Percentiles rank a stretch among this genome's conserved stretches.
phyloP scores from a whole-genome alignment of 805 yeast species.

The Candida awuae region DNA sequence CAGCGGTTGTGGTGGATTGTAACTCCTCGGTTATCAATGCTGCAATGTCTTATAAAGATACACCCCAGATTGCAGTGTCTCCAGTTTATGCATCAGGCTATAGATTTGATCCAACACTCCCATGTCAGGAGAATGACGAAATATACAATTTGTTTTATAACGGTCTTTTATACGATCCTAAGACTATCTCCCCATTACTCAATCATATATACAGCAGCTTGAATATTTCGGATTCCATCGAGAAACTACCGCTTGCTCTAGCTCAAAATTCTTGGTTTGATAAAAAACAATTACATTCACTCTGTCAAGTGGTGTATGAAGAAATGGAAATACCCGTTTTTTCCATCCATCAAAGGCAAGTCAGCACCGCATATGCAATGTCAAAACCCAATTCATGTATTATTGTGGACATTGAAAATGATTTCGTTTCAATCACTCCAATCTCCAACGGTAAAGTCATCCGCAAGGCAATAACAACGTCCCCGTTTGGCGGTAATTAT shows the following conservation, averaged over 20 bases:
- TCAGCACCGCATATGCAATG: constrained; percentile 69
- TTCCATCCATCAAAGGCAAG: constrained; percentile 65
- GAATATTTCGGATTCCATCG: constrained; percentile 32
- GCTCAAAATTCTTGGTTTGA: constrained; percentile 61
- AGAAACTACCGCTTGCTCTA: constrained; percentile 58
- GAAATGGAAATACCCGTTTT: constrained; percentile 67
- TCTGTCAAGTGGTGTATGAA: constrained; percentile 70
- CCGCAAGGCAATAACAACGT: constrained; percentile 54
- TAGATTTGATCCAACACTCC: constrained; percentile 14
- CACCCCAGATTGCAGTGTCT: constrained; percentile 52
- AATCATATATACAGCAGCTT: constrained; percentile 48
- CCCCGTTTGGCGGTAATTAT: constrained; percentile 81
- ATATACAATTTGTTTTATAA: constrained; percentile 53
- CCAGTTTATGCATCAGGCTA: constrained; percentile 41
- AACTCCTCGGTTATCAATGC: constrained; percentile 61
- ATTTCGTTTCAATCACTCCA: constrained; percentile 66
- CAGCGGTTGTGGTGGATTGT: constrained; percentile 57
- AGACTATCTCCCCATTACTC: constrained; percentile 62
- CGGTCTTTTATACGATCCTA: constrained; percentile 68
- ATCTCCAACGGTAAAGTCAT: constrained; percentile 67
- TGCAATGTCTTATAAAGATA: constrained; percentile 58
- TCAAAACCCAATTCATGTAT: constrained; percentile 67
- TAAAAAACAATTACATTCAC: constrained; percentile 43
- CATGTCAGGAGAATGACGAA: constrained; percentile 33
- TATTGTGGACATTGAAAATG: constrained; percentile 73